phyloP scores from a whole-genome alignment of 805 yeast genomes.

The Candida germanica region DNA sequence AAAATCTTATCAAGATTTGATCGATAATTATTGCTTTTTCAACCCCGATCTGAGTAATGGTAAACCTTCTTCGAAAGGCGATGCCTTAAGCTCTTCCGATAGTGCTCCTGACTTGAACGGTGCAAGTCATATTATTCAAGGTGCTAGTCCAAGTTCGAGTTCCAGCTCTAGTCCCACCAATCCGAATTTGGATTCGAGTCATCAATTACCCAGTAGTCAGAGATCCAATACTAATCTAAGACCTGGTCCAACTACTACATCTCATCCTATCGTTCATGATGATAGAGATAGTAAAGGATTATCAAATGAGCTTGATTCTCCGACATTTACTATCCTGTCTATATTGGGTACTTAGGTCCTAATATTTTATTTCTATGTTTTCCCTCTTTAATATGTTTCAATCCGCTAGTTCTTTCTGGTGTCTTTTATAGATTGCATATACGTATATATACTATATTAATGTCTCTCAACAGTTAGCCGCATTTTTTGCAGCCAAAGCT shows the following conservation, averaged over 20 bases:
- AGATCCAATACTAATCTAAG: slow-evolving; percentile 16
- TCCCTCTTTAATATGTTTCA: too few relatives aligned
- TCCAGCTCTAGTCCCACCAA: too few relatives aligned
- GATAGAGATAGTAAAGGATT: not conserved
- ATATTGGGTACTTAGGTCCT: slow-evolving; percentile 19
- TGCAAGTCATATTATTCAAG: not conserved
- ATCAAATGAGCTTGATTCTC: slow-evolving; percentile 5
- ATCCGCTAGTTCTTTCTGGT: not conserved
- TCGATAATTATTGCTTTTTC: slow-evolving; percentile 62
- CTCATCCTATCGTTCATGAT: slow-evolving; percentile 3
- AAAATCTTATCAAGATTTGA: slow-evolving; percentile 51
- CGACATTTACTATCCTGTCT: slow-evolving; percentile 18
- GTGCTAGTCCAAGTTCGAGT: not conserved
- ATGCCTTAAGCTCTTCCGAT: not conserved
- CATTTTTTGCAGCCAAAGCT: too few relatives aligned
- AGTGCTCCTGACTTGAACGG: not conserved
- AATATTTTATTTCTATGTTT: too few relatives aligned
- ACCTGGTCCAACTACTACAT: slow-evolving; percentile 9
- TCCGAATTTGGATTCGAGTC: not conserved
- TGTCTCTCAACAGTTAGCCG: too few relatives aligned
- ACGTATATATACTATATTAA: too few relatives aligned
- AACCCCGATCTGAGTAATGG: slow-evolving; percentile 6
- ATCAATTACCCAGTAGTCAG: not conserved
- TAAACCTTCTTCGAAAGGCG: not conserved
- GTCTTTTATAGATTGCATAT: not conserved